Evolutionary conservation across 1,284 basidiomycete genomes (phyloP).

Genomic region (Cystobasidium pallidum): DNA sequence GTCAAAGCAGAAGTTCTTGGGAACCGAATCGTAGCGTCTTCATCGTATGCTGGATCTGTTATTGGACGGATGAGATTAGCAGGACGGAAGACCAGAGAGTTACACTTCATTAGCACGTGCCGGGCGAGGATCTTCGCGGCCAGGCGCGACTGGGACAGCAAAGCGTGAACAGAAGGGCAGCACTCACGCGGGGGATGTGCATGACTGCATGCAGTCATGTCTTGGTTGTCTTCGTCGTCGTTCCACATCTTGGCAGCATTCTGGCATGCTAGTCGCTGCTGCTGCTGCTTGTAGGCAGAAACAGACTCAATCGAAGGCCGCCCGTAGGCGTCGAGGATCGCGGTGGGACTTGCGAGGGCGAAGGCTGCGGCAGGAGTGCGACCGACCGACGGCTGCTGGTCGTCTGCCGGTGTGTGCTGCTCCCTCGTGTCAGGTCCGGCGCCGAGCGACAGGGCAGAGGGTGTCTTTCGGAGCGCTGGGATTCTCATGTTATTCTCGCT

Average conservation of each 20-base stretch:
- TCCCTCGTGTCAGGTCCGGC: background rate
- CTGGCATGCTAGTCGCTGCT: background rate
- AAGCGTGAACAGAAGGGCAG: background rate
- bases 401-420: background rate
- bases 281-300: background rate
- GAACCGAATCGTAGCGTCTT: slow-evolving; percentile 28
- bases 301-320: slow-evolving; percentile 23
- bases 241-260: too few species aligned
- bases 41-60: slow-evolving; percentile 17
- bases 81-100: background rate
- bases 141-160: background rate
- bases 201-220: slow-evolving; percentile 17
- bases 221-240: background rate
- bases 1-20: background rate
- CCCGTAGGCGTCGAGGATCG: slow-evolving; percentile 11
- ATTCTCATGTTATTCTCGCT: background rate
- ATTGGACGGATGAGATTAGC: background rate
- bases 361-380: background rate
- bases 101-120: slow-evolving; percentile 22
- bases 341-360: slow-evolving; percentile 12
- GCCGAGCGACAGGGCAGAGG: background rate
- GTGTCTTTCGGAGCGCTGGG: background rate
- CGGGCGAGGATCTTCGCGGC: background rate
- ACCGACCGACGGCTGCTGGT: background rate
- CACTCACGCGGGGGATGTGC: background rate